phyloP scores from a whole-genome alignment of 352 stramenopile genomes.

The Saprolegnia parasitica region DNA sequence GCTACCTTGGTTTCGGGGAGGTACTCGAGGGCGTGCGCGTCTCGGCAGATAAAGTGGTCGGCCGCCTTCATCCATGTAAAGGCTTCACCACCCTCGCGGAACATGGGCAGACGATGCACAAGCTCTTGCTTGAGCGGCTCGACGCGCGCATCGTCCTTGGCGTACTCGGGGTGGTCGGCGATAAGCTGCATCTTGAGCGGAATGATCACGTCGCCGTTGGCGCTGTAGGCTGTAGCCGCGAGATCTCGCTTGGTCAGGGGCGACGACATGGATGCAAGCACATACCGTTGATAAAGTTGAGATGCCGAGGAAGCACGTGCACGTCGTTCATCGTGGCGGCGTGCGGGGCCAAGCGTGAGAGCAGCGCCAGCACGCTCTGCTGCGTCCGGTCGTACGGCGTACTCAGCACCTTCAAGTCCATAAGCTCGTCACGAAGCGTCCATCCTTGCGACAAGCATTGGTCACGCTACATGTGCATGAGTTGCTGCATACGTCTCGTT shows the following conservation, averaged over 20 bases:
- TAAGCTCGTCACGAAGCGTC: constrained; percentile 7
- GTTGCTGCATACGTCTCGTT: not conserved
- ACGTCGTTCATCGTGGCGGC: constrained; percentile 39
- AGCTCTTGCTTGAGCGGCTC: constrained; percentile 49
- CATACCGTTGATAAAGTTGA: constrained; percentile 80
- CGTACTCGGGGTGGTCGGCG: constrained; percentile 46
- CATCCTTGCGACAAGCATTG: constrained; percentile 7
- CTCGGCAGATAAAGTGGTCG: constrained; percentile 76
- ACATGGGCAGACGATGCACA: constrained; percentile 46
- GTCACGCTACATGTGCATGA: not conserved
- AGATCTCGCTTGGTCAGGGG: not conserved
- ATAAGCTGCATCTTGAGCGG: constrained; percentile 49
- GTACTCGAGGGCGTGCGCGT: constrained; percentile 44
- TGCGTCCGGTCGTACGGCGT: constrained; percentile 68
- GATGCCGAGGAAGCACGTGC: constrained; percentile 52
- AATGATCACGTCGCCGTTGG: constrained; percentile 40
- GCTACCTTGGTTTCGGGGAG: constrained; percentile 49
- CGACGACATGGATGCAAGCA: not conserved
- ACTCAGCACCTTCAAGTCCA: constrained; percentile 14
- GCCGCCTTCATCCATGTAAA: constrained; percentile 67
- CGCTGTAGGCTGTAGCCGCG: not conserved
- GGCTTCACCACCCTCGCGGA: constrained; percentile 33
- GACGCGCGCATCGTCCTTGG: constrained; percentile 50
- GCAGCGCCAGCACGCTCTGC: constrained; percentile 60
- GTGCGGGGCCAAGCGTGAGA: constrained; percentile 45